Evolutionary conservation across 805 yeast genomes (phyloP).

Genomic region (Naumovozyma dairenensis): DNA sequence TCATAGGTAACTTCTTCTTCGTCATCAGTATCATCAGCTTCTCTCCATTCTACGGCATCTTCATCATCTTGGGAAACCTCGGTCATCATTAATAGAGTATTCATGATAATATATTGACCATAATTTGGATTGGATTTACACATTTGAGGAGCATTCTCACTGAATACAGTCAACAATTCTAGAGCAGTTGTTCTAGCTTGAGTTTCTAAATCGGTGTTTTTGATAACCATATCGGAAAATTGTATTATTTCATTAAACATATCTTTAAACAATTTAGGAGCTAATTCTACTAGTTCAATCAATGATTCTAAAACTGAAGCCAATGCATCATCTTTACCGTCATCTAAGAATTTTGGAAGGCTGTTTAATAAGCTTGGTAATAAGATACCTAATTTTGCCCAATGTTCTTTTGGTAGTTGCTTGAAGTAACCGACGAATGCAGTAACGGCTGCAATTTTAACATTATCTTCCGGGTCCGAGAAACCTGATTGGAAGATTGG

Average conservation of each 20-base stretch:
- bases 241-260: conserved; percentile 84
- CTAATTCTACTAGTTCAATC: conserved; percentile 83
- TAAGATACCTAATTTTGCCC: conserved; percentile 69
- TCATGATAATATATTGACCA: conserved; percentile 59
- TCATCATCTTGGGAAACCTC: conserved; percentile 87
- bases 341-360: conserved; percentile 71
- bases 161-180: conserved; percentile 81
- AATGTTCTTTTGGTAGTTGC: conserved; percentile 63
- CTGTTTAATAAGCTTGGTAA: conserved; percentile 80
- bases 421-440: conserved; percentile 89
- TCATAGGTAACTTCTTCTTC: conserved; percentile 82
- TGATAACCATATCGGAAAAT: conserved; percentile 75
- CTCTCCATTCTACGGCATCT: conserved; percentile 80
- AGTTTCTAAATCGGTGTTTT: conserved; percentile 70
- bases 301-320: conserved; percentile 82
- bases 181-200: conserved; percentile 75
- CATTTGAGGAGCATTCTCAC: conserved; percentile 93
- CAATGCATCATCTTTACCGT: conserved; percentile 71
- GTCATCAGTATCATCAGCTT: conserved; percentile 65
- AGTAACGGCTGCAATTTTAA: conserved; percentile 81
- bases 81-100: conserved; percentile 76
- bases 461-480: conserved; percentile 68
- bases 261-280: conserved; percentile 88
- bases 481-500: conserved; percentile 76
- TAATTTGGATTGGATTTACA: conserved; percentile 72